Conservation (phyloP, 305 asterid species). For the Caryopteris hybrid region DNA sequence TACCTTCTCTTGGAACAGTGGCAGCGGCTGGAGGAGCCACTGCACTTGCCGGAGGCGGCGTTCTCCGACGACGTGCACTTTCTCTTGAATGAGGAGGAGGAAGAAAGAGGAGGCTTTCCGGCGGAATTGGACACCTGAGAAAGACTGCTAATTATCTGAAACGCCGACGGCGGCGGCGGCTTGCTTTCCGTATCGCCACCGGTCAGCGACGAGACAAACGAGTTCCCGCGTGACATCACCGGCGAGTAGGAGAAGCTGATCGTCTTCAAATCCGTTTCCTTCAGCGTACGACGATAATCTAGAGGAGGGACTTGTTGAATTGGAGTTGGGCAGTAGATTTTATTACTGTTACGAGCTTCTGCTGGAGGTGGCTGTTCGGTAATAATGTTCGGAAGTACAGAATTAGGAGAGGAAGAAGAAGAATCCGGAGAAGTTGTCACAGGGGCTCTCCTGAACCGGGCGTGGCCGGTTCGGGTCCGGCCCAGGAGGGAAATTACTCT, state of each 20-base stretch:
- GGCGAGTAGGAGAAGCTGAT: slow-evolving; percentile 61
- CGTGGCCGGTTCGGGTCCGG: slow-evolving; percentile 72
- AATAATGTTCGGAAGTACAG: no score
- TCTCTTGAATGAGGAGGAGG: slow-evolving; percentile 60
- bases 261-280: slow-evolving; percentile 39
- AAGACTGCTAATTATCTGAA: slow-evolving; percentile 37
- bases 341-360: no score
- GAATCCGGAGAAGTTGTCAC: slow-evolving; percentile 18
- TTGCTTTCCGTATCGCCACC: no score
- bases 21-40: slow-evolving; percentile 66
- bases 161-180: slow-evolving; percentile 37
- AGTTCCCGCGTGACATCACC: no score
- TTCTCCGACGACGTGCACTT: slow-evolving; percentile 66
- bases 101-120: slow-evolving; percentile 73
- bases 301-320: no score
- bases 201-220: slow-evolving; percentile 51
- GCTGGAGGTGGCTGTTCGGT: no score
- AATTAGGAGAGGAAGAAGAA: slow-evolving; percentile 13
- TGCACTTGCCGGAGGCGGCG: slow-evolving; percentile 68
- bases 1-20: slow-evolving; percentile 77
- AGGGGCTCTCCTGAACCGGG: slow-evolving; percentile 85
- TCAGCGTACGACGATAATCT: no score
- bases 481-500: slow-evolving; percentile 57
- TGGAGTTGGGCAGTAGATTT: slow-evolving; percentile 75
- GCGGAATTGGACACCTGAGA: slow-evolving; percentile 36